Conservation (phyloP, 768 basidiomycete genomes). For the Porpolomopsis calyptriformis region DNA sequence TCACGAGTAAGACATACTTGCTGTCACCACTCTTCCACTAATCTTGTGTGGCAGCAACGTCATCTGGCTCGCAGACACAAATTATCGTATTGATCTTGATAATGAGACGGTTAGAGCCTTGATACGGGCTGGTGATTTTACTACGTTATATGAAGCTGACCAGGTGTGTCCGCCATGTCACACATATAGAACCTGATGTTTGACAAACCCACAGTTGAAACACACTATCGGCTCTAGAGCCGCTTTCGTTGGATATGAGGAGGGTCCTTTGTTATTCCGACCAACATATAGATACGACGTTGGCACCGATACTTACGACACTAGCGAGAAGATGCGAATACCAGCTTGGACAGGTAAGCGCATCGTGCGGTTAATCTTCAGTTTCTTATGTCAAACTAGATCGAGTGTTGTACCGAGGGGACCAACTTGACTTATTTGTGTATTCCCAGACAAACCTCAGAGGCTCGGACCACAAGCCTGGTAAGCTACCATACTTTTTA, state of each 20-base stretch:
- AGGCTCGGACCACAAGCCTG: slow-evolving; percentile 95
- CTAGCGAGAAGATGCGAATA: slow-evolving; percentile 90
- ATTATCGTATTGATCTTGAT: slow-evolving; percentile 85
- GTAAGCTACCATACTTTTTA: no score
- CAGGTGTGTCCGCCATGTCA: slow-evolving; percentile 50
- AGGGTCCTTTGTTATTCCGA: slow-evolving; percentile 83
- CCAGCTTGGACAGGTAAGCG: slow-evolving; percentile 91
- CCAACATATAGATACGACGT: slow-evolving; percentile 92
- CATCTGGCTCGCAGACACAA: slow-evolving; percentile 91
- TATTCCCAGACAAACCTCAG: slow-evolving; percentile 80
- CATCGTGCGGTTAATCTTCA: background rate
- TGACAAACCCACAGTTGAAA: slow-evolving; percentile 41
- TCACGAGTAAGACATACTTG: slow-evolving; percentile 62
- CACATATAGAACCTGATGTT: background rate
- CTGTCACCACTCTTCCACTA: slow-evolving; percentile 4
- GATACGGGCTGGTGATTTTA: slow-evolving; percentile 55
- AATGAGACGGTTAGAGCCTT: slow-evolving; percentile 70
- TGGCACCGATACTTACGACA: slow-evolving; percentile 80
- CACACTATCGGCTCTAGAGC: slow-evolving; percentile 59
- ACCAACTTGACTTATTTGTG: slow-evolving; percentile 54
- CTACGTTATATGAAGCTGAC: slow-evolving; percentile 68
- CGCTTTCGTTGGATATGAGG: slow-evolving; percentile 76
- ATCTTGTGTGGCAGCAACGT: slow-evolving; percentile 51
- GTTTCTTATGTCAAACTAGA: slow-evolving; percentile 38
- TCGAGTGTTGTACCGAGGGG: slow-evolving; percentile 81